Percentiles rank a stretch among this genome's conserved stretches.
phyloP scores from a whole-genome alignment of 129 eudicot species.

The Flaveria bidentis region DNA sequence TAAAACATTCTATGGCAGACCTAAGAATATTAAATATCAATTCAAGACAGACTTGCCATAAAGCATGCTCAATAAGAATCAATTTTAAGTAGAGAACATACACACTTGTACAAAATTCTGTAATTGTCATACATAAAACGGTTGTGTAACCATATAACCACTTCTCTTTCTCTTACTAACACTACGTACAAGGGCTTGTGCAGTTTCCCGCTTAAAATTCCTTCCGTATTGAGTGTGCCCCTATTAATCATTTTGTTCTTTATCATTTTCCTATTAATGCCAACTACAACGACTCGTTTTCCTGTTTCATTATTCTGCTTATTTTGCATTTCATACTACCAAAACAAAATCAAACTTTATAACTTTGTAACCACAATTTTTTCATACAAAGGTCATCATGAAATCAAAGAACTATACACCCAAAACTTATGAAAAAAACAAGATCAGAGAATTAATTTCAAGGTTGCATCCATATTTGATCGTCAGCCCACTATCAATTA shows the following conservation, averaged over 20 bases:
- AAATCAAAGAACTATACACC: no score
- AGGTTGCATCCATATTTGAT: no score
- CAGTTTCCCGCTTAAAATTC: not conserved
- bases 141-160: not conserved
- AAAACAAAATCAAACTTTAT: not conserved
- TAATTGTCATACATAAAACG: not conserved
- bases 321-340: conserved; percentile 11
- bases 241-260: not conserved
- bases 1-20: not conserved
- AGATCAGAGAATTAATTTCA: no score
- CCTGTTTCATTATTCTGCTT: conserved; percentile 4
- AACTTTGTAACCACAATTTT: not conserved
- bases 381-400: not conserved
- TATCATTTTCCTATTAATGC: not conserved
- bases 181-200: not conserved
- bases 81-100: not conserved
- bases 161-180: not conserved
- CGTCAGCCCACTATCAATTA: not conserved
- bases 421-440: no score
- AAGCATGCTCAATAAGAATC: not conserved
- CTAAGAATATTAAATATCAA: not conserved
- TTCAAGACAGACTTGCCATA: not conserved
- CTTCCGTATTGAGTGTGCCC: not conserved
- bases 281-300: not conserved
- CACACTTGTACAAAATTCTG: not conserved